phyloP scores from a whole-genome alignment of 2,329 filamentous ascomycete genomes.

The Trichoderma aggressivum region DNA sequence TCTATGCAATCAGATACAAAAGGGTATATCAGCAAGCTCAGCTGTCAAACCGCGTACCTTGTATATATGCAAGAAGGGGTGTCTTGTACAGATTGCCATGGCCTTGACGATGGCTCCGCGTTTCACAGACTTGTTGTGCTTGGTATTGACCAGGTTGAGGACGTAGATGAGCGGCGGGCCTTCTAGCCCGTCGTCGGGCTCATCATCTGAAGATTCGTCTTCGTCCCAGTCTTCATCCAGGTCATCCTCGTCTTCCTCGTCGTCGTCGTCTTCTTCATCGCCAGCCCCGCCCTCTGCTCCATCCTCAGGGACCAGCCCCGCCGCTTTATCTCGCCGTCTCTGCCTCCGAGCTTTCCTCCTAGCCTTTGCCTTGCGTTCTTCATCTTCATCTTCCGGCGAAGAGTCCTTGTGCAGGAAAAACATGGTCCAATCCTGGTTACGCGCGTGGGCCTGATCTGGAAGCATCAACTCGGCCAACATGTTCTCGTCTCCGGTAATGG shows the following conservation, averaged over 20 bases:
- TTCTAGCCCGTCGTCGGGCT: conserved; percentile 69
- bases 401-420: conserved; percentile 98
- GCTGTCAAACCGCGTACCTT: conserved; percentile 59
- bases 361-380: conserved; percentile 58
- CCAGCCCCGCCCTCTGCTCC: conserved; percentile 42
- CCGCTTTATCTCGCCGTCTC: conserved; percentile 49
- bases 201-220: conserved; percentile 54
- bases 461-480: conserved; percentile 99
- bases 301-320: conserved; percentile 47
- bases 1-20: neutral
- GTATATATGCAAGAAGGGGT: conserved; percentile 98
- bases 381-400: conserved; percentile 76
- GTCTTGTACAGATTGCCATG: conserved; percentile 97
- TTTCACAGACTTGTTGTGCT: conserved; percentile 89
- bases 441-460: conserved; percentile 90
- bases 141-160: conserved; percentile 95
- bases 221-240: conserved; percentile 50
- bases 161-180: conserved; percentile 95
- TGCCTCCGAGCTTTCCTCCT: conserved; percentile 50
- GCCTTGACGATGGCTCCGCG: conserved; percentile 94
- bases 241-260: conserved; percentile 45
- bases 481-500: conserved; percentile 94
- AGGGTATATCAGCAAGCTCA: neutral
- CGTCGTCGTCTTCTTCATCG: conserved; percentile 47
- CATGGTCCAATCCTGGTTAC: conserved; percentile 97